Evolutionary conservation across 2,329 filamentous ascomycete genomes (phyloP).

Genomic region (Colletotrichum spaethianum): DNA sequence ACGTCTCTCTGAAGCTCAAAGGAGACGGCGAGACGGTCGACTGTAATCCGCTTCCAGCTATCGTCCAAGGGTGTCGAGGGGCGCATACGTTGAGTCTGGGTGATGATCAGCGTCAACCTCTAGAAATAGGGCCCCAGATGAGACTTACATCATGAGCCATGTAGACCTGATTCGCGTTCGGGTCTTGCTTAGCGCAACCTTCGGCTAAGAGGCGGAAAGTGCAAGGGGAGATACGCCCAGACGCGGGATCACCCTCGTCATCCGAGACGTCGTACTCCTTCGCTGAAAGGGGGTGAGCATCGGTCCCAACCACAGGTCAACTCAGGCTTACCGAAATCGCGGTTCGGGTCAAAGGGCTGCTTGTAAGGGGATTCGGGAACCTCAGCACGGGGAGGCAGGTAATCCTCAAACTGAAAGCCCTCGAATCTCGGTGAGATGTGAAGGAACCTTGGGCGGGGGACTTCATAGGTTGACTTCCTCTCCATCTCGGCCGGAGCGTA

Average conservation of each 20-base stretch:
- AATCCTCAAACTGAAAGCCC: conserved; percentile 27
- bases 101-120: neutral
- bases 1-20: conserved; percentile 45
- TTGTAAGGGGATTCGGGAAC: conserved; percentile 1
- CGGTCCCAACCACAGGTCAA: neutral
- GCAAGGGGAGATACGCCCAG: conserved; percentile 56
- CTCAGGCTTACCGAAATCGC: conserved; percentile 23
- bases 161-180: conserved; percentile 35
- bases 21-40: conserved; percentile 31
- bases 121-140: neutral
- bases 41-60: neutral
- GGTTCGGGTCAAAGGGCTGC: conserved; percentile 23
- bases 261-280: conserved; percentile 53
- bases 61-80: conserved; percentile 30
- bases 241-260: conserved; percentile 55
- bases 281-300: neutral
- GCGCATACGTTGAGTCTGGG: conserved; percentile 35
- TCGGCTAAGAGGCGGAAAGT: conserved; percentile 57
- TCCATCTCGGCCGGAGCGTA: conserved; percentile 29
- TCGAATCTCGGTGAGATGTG: conserved; percentile 36
- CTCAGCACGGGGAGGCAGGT: conserved; percentile 6
- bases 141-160: conserved; percentile 44
- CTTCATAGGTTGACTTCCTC: conserved; percentile 31
- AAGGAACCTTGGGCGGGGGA: conserved; percentile 41
- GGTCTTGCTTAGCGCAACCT: conserved; percentile 52